Base-by-base conservation (phyloP, 345 rosid species). In the Populus nigra region DNA sequence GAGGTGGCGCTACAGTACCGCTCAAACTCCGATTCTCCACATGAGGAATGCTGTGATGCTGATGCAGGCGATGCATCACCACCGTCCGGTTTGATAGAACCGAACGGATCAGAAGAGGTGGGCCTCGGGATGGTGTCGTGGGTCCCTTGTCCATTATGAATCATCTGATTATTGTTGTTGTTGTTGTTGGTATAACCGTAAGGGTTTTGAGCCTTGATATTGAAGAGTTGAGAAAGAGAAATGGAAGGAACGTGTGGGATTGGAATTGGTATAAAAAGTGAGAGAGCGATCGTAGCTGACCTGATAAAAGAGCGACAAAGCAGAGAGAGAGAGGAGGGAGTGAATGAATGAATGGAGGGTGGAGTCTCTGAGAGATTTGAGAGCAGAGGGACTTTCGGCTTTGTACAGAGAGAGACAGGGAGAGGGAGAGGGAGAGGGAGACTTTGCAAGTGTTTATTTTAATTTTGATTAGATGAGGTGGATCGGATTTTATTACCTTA, bases 1-100 rank as follows among this genome's bases (percentile, higher is more conserved):
- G 97, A 95, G 84, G 90, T 91, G 7, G 96, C 97, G 75, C 96
- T 95, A 78, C 91, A 90, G 61, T 95, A 95, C 9, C 92, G 86
- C 73, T 92, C 97, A 62, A 89, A 87, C 74, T 93, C 98, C 18
- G 96, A 91, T 74, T 92, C 99, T 38, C 91, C 98, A 25, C 96
- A 92, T 1, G 98, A 90, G 23, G 99, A 90, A 80, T 89, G 89
- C 76, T 85, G 90, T 77, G 97, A 88, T n/a, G 36, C 36, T 66
- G 87, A 80, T 29, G 81, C 92, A 3, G 35, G 73, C 71, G 87
- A 80, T 29, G 81, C 92, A 3, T 71, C 75, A 13, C 73, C 76
- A 22, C 83, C 88, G 31, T 76, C 88, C 77, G 78, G 85, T 72
- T 86, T 88, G 69, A 81, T 57, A 25, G 67, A 76, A 78, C 82